phyloP scores from a whole-genome alignment of 306 rosid species.

The Vicia faba region DNA sequence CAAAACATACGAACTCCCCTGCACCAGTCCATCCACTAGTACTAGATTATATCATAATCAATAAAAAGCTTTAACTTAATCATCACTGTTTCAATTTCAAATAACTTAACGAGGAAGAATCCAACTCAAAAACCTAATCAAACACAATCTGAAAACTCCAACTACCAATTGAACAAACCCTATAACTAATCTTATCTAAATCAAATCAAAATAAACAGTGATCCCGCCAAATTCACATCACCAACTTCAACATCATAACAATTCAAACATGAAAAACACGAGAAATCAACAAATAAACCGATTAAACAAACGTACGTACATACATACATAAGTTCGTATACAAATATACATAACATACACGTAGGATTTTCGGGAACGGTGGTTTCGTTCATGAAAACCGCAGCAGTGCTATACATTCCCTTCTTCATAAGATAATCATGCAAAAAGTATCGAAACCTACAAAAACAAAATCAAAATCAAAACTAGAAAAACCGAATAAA shows the following conservation, averaged over 20 bases:
- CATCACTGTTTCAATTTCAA: neutral
- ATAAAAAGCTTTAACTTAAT: neutral
- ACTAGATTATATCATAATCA: neutral
- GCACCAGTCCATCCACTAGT: neutral
- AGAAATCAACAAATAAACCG: neutral
- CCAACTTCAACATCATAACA: neutral
- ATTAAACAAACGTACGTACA: neutral
- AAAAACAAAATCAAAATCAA: neutral
- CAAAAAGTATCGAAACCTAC: constrained; percentile 46
- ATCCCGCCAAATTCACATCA: neutral
- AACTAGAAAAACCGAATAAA: neutral
- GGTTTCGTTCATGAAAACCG: constrained; percentile 50
- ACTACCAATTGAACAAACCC: neutral
- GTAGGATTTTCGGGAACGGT: neutral
- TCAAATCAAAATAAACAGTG: neutral
- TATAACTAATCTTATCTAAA: neutral
- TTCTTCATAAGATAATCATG: constrained; percentile 56
- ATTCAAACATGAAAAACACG: neutral
- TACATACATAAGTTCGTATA: neutral
- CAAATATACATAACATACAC: constrained; percentile 30
- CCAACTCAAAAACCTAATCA: neutral
- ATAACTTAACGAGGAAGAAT: constrained; percentile 17
- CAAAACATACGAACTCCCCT: neutral
- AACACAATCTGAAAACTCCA: neutral
- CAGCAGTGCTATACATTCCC: constrained; percentile 48